Evolutionary conservation across 352 stramenopile genomes (phyloP).

Genomic region (Globisporangium viniferum): DNA sequence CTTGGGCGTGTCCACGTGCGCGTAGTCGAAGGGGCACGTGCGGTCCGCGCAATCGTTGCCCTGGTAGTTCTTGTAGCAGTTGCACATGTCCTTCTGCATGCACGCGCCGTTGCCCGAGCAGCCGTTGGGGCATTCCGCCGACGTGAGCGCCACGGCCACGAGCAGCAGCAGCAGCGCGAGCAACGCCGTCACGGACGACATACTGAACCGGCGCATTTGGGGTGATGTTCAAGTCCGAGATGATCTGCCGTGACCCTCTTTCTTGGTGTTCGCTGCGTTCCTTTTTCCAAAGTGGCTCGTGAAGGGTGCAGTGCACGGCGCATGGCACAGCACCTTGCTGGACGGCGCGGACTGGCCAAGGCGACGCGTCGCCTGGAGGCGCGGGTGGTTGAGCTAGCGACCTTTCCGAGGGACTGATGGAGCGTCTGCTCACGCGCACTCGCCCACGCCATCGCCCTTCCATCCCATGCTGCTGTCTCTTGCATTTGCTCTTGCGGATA

Average conservation of each 20-base stretch:
- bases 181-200: conserved; percentile 2
- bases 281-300: conserved; percentile 14
- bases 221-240: too few relatives aligned
- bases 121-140: conserved; percentile 69
- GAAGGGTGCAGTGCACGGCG: background rate
- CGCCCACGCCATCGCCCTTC: background rate
- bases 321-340: background rate
- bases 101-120: conserved; percentile 84
- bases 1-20: conserved; percentile 90
- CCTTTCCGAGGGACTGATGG: background rate
- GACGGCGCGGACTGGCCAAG: too few relatives aligned
- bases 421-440: too few relatives aligned
- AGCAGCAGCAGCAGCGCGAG: conserved; percentile 22
- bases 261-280: background rate
- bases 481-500: too few relatives aligned
- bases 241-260: too few relatives aligned
- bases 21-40: conserved; percentile 83
- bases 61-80: conserved; percentile 84
- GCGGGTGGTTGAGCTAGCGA: background rate
- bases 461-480: too few relatives aligned
- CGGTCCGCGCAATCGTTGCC: conserved; percentile 80
- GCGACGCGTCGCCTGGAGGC: background rate
- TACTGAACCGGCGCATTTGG: background rate
- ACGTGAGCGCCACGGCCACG: conserved; percentile 18
- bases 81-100: conserved; percentile 77